These are phyloP conservation scores for Diaporthe amygdali DNA, from an alignment of 2,329 filamentous ascomycete species.

Conservation along the genomic window DNA sequence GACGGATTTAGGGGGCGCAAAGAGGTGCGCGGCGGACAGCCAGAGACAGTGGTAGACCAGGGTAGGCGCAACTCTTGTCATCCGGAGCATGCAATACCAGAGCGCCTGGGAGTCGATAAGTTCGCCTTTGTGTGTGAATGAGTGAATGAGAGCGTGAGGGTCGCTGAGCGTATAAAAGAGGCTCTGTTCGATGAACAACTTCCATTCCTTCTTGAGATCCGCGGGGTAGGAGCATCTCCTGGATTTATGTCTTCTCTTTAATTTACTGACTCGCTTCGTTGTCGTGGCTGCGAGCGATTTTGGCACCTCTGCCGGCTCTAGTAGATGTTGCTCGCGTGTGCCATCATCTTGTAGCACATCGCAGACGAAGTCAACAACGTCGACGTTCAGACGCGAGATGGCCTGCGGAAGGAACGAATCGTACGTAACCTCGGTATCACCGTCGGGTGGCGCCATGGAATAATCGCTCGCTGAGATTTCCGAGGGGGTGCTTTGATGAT, in stretches of 20 bases:
- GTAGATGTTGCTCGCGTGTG: constrained; percentile 54
- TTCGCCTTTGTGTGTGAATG: constrained; percentile 59
- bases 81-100: constrained; percentile 67
- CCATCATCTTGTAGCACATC: constrained; percentile 63
- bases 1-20: constrained; percentile 56
- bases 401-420: constrained; percentile 59
- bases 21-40: constrained; percentile 64
- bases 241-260: constrained; percentile 40
- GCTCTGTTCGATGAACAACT: constrained; percentile 66
- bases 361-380: constrained; percentile 65
- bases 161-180: constrained; percentile 68
- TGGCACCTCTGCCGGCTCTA: constrained; percentile 45
- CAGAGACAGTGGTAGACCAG: constrained; percentile 70
- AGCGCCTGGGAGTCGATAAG: constrained; percentile 65
- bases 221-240: constrained; percentile 33
- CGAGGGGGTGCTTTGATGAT: constrained; percentile 19
- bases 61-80: constrained; percentile 61
- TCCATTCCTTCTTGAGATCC: constrained; percentile 56
- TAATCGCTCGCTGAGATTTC: constrained; percentile 25
- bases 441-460: constrained; percentile 16
- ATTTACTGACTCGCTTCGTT: constrained; percentile 32
- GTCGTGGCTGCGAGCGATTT: constrained; percentile 34
- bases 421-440: constrained; percentile 33
- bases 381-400: constrained; percentile 56
- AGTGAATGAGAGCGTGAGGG: constrained; percentile 57